These are phyloP conservation scores for Penicillium glabrum DNA, from an alignment of 2,329 filamentous ascomycete genomes.

Conservation along the genomic window DNA sequence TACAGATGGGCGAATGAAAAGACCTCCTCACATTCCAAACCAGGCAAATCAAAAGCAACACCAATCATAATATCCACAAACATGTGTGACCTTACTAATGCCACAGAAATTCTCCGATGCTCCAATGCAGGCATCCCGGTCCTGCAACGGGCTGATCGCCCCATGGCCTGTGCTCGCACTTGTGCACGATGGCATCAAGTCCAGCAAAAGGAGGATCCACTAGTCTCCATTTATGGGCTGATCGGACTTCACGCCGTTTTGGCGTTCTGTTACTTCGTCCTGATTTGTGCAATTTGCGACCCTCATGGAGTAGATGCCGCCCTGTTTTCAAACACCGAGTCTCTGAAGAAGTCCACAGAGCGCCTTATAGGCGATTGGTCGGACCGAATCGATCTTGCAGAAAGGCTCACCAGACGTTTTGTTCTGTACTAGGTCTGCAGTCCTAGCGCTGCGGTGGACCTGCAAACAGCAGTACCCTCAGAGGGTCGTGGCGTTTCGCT, in stretches of 20 bases:
- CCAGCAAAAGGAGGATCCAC: background rate
- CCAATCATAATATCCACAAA: background rate
- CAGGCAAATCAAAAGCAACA: background rate
- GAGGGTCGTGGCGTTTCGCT: background rate
- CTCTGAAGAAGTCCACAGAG: background rate
- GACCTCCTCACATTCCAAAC: background rate
- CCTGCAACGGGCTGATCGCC: conserved; percentile 10
- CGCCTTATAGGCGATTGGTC: background rate
- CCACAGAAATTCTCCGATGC: conserved; percentile 16
- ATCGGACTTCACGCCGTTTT: conserved; percentile 18
- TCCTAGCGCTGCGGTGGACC: background rate
- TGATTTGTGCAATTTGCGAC: background rate
- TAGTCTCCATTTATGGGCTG: conserved; percentile 1
- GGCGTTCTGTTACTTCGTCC: background rate
- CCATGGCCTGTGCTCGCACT: conserved; percentile 18
- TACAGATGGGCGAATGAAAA: background rate
- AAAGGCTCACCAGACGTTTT: background rate
- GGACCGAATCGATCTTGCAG: background rate
- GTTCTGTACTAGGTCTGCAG: background rate
- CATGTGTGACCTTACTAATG: background rate
- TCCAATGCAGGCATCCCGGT: conserved; percentile 9
- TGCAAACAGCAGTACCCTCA: background rate
- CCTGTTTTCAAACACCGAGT: background rate
- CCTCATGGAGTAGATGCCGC: background rate
- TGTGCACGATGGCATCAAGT: conserved; percentile 23